These are phyloP conservation scores for Alnus glutinosa DNA, from an alignment of 306 rosid genomes.

Conservation along the genomic window DNA sequence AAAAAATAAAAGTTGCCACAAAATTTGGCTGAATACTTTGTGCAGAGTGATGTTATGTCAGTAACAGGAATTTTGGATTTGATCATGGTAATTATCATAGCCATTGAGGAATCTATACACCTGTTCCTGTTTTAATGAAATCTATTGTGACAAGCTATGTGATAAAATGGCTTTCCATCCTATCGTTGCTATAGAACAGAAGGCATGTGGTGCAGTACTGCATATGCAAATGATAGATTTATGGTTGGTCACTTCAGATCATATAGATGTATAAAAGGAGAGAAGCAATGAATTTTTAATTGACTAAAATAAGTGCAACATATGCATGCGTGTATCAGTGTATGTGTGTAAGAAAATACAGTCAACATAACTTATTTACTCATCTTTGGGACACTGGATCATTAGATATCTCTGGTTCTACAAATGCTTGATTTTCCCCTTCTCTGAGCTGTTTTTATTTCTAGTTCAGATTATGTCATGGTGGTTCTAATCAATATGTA, in stretches of 20 bases:
- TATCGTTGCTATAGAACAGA: not conserved
- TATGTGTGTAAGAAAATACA: not conserved
- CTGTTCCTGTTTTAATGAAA: not conserved
- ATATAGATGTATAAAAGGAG: not conserved
- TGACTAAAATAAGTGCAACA: not conserved
- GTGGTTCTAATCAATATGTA: not conserved
- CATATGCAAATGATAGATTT: not conserved
- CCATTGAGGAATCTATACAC: not conserved
- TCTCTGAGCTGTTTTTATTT: conserved; percentile 17
- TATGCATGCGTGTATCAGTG: not conserved
- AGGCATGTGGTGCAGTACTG: not conserved
- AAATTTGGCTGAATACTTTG: not conserved
- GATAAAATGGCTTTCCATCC: not conserved
- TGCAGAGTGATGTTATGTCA: not conserved
- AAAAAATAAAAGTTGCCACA: too few relatives aligned
- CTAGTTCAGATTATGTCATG: conserved; percentile 17
- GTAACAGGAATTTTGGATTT: not conserved
- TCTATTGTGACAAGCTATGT: not conserved
- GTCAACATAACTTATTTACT: not conserved
- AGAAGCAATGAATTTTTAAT: not conserved
- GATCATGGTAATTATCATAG: not conserved
- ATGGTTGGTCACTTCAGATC: not conserved
- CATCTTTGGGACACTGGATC: conserved; percentile 1
- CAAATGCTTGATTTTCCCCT: not conserved
- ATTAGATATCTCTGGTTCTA: conserved; percentile 14